Base-by-base conservation (phyloP, 1,139 yeast genomes). In the Taiozyma sp. region DNA sequence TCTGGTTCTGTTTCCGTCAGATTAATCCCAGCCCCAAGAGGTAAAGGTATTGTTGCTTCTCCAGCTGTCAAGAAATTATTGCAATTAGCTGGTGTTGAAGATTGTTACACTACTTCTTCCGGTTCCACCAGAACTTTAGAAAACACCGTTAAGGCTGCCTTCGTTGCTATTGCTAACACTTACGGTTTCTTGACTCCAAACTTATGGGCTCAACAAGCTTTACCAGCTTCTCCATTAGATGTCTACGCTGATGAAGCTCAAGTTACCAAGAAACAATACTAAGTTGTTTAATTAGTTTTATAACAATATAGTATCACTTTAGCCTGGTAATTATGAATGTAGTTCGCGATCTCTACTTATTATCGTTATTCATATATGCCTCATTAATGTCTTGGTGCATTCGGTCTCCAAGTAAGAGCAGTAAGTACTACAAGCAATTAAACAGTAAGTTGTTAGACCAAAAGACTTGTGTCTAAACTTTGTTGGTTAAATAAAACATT, bases 1-100 rank as follows among this genome's bases (percentile, higher is more conserved):
- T 91, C 97, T 83, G 98, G 98, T 84, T 91, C 98, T 77, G 98
- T 93, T 72, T 76, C 85, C 61, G 96, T 90, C 67, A 91, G 98
- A 88, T 87, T 93, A 75, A 91, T 93, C 73, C 99, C 99, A 77
- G 99, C 99, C 67, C 99, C 99, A 85, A 95, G 99, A 85, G 99
- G 99, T 91, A 90, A 96, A 76, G 98, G 98, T 86, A 89, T 93
- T 73, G 97, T 93, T 68, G 99, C 99, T 73, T 95, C 99, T 67
- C 99, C 99, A 76, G 97, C 96, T 67, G 98, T 93, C 76, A 93
- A 90, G 88, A 90, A 90, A 81, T 85, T 93, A 79, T 81, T 95
- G 81, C 96, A 91, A 82, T 88, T 93, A 75, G 99, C 98, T 72
- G 99, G 99, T 88, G 88, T 93, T 76, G 96, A 91, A 80, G 99